These are phyloP conservation scores for Xylaria sp. DNA, from an alignment of 2,329 filamentous ascomycete species.

Conservation along the genomic window DNA sequence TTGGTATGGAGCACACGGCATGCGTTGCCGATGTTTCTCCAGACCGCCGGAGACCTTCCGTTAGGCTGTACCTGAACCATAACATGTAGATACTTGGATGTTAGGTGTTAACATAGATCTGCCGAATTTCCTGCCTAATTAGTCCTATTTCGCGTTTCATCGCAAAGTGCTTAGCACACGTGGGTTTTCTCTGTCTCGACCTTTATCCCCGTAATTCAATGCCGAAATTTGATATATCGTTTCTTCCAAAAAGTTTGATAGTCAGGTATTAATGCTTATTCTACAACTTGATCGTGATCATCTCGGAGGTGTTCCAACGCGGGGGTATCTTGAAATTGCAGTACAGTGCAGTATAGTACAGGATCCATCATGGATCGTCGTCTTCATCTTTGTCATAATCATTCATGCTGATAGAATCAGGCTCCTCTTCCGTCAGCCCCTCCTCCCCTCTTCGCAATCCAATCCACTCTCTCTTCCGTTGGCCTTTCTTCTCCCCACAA, in stretches of 20 bases:
- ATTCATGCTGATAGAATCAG: neutral
- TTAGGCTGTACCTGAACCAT: slow-evolving; percentile 11
- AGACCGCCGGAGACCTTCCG: slow-evolving; percentile 33
- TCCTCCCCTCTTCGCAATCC: neutral
- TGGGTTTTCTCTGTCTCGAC: neutral
- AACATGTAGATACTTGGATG: neutral
- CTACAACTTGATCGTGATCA: neutral
- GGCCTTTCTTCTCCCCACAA: neutral
- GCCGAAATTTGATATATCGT: neutral
- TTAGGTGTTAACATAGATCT: neutral
- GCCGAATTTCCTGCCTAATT: neutral
- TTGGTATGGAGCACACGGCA: neutral
- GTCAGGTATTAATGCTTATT: neutral
- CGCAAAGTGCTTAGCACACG: neutral
- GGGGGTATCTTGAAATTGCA: slow-evolving; percentile 29
- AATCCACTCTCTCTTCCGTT: neutral
- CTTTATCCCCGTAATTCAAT: neutral
- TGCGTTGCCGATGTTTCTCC: neutral
- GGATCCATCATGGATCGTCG: slow-evolving; percentile 10
- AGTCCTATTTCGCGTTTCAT: slow-evolving; percentile 1
- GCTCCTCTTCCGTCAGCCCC: neutral
- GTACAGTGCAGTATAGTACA: slow-evolving; percentile 21
- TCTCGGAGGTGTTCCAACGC: neutral
- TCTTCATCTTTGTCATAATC: neutral
- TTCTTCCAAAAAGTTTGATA: neutral